Conservation (phyloP, 1,139 yeast species). For the Geotrichum fermentans region DNA sequence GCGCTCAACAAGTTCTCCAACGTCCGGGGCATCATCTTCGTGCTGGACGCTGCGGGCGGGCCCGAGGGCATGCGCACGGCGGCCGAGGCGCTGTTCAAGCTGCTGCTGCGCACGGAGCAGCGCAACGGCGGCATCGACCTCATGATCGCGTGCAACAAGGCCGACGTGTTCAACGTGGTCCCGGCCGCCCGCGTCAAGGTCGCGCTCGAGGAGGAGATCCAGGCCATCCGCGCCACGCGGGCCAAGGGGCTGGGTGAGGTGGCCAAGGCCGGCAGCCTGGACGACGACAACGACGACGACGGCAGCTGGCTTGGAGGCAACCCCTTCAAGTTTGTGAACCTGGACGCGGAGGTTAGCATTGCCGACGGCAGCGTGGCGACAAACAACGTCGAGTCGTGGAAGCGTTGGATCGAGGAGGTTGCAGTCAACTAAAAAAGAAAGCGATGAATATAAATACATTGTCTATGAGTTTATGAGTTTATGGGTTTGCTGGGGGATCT, state of each 20-base stretch:
- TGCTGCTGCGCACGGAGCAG: constrained; percentile 34
- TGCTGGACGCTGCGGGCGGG: constrained; percentile 47
- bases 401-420: constrained; percentile 72
- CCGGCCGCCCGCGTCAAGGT: constrained; percentile 58
- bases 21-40: constrained; percentile 59
- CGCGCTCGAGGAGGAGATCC: constrained; percentile 60
- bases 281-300: constrained; percentile 32
- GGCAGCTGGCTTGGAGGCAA: constrained; percentile 48
- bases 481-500: no score
- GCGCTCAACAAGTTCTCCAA: constrained; percentile 30
- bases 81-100: constrained; percentile 33
- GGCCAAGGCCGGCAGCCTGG: constrained; percentile 39
- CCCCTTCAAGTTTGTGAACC: constrained; percentile 54
- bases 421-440: constrained; percentile 45
- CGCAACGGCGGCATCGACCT: constrained; percentile 55
- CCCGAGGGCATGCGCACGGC: constrained; percentile 31
- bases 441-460: no score
- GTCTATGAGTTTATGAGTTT: no score
- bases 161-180: constrained; percentile 76
- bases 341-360: constrained; percentile 72
- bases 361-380: constrained; percentile 64
- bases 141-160: constrained; percentile 74
- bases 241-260: constrained; percentile 44
- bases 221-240: constrained; percentile 48
- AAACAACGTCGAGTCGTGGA: constrained; percentile 55